These are phyloP conservation scores for Sutorius eximius DNA, from an alignment of 1,284 basidiomycete genomes.

Conservation along the genomic window DNA sequence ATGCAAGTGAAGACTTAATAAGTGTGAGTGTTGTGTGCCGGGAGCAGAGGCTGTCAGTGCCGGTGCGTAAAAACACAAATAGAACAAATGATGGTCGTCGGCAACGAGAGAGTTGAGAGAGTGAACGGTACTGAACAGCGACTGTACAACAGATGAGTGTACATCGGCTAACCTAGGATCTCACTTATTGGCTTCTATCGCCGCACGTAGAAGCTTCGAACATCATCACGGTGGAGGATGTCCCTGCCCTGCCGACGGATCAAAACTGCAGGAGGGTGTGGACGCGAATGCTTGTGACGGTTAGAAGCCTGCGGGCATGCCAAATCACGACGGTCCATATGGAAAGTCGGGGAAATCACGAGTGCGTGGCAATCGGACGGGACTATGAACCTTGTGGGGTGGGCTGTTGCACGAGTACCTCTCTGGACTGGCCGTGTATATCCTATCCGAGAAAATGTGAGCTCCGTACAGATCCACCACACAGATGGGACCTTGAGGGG, in stretches of 20 bases:
- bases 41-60: constrained; percentile 15
- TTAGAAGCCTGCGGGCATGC: constrained; percentile 6
- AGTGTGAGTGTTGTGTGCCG: constrained; percentile 11
- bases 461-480: constrained; percentile 7
- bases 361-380: neutral
- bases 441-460: constrained; percentile 34
- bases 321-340: constrained; percentile 9
- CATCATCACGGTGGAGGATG: constrained; percentile 3
- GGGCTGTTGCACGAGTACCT: constrained; percentile 46
- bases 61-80: constrained; percentile 22
- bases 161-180: constrained; percentile 19
- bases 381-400: constrained; percentile 46
- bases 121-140: constrained; percentile 20
- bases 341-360: constrained; percentile 5
- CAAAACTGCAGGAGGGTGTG: constrained; percentile 11
- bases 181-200: constrained; percentile 18
- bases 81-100: constrained; percentile 25
- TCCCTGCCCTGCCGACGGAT: constrained; percentile 9
- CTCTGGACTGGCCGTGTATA: constrained; percentile 40
- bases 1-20: constrained; percentile 16
- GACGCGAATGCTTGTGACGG: constrained; percentile 1
- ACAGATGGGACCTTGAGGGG: neutral
- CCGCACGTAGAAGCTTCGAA: constrained; percentile 8
- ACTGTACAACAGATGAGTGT: constrained; percentile 29
- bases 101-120: constrained; percentile 20